These are phyloP conservation scores for Epichloe baconii DNA, from an alignment of 2,329 filamentous ascomycete species.

Conservation along the genomic window DNA sequence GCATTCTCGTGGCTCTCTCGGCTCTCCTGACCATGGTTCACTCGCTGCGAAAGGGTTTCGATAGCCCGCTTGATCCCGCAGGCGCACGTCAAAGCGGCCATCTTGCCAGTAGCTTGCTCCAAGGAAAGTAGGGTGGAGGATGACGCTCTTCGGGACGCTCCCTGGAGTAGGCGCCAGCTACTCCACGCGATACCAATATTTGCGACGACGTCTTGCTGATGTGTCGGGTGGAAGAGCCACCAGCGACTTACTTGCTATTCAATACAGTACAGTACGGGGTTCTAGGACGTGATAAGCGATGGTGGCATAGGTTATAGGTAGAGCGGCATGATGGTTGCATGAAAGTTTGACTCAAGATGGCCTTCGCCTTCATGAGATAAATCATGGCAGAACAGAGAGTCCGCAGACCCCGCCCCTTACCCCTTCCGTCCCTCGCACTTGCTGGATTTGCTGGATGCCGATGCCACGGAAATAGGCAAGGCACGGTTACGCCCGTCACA, in stretches of 20 bases:
- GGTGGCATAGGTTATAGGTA: neutral
- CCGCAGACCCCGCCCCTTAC: neutral
- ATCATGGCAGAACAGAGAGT: neutral
- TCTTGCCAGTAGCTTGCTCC: slow-evolving; percentile 3
- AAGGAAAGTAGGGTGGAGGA: slow-evolving; percentile 2
- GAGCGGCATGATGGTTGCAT: neutral
- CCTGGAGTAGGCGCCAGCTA: slow-evolving; percentile 10
- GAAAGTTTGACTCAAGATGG: no score
- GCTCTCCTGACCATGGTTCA: slow-evolving; percentile 7
- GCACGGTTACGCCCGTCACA: no score
- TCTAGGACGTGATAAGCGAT: neutral
- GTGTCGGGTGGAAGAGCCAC: neutral
- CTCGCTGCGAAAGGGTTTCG: slow-evolving; percentile 6
- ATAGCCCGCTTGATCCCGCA: slow-evolving; percentile 7
- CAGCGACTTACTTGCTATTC: slow-evolving; percentile 2
- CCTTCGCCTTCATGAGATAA: no score
- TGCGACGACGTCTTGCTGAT: slow-evolving; percentile 15
- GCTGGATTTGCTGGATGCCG: no score
- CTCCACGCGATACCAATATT: slow-evolving; percentile 16
- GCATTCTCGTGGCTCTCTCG: slow-evolving; percentile 5
- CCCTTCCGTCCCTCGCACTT: neutral
- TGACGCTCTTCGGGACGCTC: slow-evolving; percentile 3
- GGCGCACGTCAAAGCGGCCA: slow-evolving; percentile 10
- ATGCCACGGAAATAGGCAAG: no score
- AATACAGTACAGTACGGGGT: neutral